phyloP scores from a whole-genome alignment of 345 rosid genomes.

The Streptanthus diversifolius region DNA sequence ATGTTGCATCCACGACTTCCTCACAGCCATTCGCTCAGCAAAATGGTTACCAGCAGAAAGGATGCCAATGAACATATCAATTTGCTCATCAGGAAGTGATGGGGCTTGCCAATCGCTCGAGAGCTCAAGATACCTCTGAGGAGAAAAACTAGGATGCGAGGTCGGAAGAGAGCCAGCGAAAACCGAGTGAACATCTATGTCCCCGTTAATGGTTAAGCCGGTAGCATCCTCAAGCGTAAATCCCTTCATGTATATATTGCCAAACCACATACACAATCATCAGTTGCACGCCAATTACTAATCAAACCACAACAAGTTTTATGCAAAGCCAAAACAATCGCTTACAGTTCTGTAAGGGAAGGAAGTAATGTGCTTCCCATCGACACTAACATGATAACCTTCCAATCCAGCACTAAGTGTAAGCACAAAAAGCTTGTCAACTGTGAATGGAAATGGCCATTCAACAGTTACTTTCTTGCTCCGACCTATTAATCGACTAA shows the following conservation, averaged over 20 bases:
- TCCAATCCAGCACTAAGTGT: constrained; percentile 86
- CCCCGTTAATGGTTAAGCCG: constrained; percentile 70
- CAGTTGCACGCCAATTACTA: constrained; percentile 8
- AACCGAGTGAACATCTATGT: constrained; percentile 63
- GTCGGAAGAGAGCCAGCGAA: constrained; percentile 77
- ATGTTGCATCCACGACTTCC: constrained; percentile 92
- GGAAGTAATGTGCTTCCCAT: constrained; percentile 80
- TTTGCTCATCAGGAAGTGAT: constrained; percentile 44
- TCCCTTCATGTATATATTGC: constrained; percentile 48
- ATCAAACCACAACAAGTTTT: not conserved
- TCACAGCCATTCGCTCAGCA: constrained; percentile 86
- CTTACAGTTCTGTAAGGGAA: constrained; percentile 88
- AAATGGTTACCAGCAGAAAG: constrained; percentile 89
- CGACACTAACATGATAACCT: constrained; percentile 79
- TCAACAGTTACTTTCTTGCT: constrained; percentile 59
- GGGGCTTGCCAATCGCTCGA: constrained; percentile 72
- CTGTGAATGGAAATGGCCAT: constrained; percentile 77
- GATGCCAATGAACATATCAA: constrained; percentile 73
- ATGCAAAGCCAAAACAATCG: not conserved
- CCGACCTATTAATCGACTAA: constrained; percentile 61
- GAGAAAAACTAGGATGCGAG: constrained; percentile 69
- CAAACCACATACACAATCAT: not conserved
- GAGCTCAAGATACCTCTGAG: constrained; percentile 65
- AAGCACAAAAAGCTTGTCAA: constrained; percentile 65
- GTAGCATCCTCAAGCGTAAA: constrained; percentile 89